phyloP scores from a whole-genome alignment of 345 rosid genomes.

The Streptanthus diversifolius region DNA sequence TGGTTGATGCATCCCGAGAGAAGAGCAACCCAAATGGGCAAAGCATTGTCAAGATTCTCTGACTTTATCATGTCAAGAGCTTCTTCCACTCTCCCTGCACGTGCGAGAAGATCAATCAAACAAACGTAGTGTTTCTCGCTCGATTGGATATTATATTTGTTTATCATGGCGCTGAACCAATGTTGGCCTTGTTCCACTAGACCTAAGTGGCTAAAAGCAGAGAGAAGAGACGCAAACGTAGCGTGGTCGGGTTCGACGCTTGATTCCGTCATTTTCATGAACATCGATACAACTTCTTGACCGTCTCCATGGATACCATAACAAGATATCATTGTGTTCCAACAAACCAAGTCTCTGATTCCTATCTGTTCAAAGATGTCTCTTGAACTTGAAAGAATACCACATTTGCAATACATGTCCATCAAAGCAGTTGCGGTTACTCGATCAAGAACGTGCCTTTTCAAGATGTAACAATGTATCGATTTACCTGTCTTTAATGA shows the following conservation, averaged over 20 bases:
- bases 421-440: constrained; percentile 52
- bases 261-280: constrained; percentile 48
- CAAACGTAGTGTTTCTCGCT: constrained; percentile 63
- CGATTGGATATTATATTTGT: constrained; percentile 46
- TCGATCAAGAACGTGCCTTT: constrained; percentile 43
- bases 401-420: constrained; percentile 76
- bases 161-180: constrained; percentile 54
- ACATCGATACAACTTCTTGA: constrained; percentile 54
- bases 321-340: constrained; percentile 69
- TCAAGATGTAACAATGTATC: constrained; percentile 50
- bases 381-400: constrained; percentile 44
- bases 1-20: constrained; percentile 70
- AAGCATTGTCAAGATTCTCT: constrained; percentile 41
- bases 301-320: constrained; percentile 71
- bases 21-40: constrained; percentile 70
- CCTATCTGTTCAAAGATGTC: constrained; percentile 45
- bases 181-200: constrained; percentile 55
- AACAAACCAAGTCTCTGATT: constrained; percentile 51
- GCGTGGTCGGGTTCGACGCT: constrained; percentile 51
- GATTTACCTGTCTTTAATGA: constrained; percentile 55
- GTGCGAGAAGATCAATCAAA: constrained; percentile 70
- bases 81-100: constrained; percentile 64
- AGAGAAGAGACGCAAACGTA: constrained; percentile 69
- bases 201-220: constrained; percentile 73
- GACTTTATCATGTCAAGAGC: constrained; percentile 54